Base-by-base conservation (phyloP, 257 asterid genomes). In the Solanum medicagineum region DNA sequence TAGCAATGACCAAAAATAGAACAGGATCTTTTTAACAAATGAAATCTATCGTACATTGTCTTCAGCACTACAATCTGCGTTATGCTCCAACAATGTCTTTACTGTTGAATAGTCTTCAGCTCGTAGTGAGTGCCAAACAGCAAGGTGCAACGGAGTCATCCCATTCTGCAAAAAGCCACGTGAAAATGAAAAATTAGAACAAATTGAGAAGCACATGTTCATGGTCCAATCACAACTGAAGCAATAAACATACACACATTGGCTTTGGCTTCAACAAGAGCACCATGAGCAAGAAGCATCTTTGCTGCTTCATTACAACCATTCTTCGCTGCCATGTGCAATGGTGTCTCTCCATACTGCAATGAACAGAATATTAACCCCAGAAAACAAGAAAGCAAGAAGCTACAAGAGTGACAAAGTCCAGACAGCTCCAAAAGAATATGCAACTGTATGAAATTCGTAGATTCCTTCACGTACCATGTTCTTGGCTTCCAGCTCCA, bases 251-350 rank as follows among this genome's bases (percentile, higher is more conserved):
- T 36, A 82, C 95, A 71, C 75, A 95, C 99, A 88, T 94, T 95
- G 85, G 99, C 99, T 92, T 90, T 97, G 91, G 99, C 97, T 92
- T 94, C 99, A 51, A 92, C 81, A 87, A 88, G 77, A 65, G 98
- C 98, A 83, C 98, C 98, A 87, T 84, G 94, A 88, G 95, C 90
- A 70, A 97, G 97, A 90, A 97, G 98, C 89, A 91, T 55, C 88
- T 93, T 91, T 70, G 92, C 96, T 86, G 98, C 92, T 88, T 95
- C 98, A 85, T 92, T 94, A 83, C 98, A 94, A 81, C 99, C 99
- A 89, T 94, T 97, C 92, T 97, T 97, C 81, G 98, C 97, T 83
- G 99, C 98, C 99, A 97, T 97, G 87, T 97, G 99, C 91, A 97
- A 89, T 55, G 99, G 98, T 69, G 98, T 95, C 91, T 97, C 99